Percentiles rank a stretch among this genome's conserved stretches.
Evolutionary conservation across 495 filamentous ascomycete species (phyloP).

Genomic region (Daldinia decipiens): DNA sequence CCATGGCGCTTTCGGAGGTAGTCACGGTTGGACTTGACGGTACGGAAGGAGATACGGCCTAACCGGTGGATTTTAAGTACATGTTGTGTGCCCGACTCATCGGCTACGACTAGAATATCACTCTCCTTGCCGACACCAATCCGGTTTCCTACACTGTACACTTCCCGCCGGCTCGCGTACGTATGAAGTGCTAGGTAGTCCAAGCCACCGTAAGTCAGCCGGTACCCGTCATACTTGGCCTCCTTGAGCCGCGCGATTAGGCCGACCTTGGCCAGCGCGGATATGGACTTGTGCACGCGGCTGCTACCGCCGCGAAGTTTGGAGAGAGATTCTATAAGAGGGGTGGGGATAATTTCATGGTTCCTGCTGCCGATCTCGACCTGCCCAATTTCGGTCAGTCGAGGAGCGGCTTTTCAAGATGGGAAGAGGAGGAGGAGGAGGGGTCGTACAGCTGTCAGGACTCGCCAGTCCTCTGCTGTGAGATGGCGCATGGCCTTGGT

Average conservation of each 20-base stretch:
- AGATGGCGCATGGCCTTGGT: constrained; percentile 92
- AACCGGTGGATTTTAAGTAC: constrained; percentile 95
- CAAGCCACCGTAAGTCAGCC: constrained; percentile 94
- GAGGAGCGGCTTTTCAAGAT: background rate
- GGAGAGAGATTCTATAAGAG: constrained; percentile 84
- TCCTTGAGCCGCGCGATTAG: constrained; percentile 94
- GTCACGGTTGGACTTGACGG: constrained; percentile 93
- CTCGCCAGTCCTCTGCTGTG: constrained; percentile 90
- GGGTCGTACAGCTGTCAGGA: constrained; percentile 83
- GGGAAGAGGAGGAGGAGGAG: constrained; percentile 44
- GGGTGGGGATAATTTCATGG: constrained; percentile 94
- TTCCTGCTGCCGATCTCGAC: constrained; percentile 94
- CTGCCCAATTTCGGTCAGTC: constrained; percentile 55
- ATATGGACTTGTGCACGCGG: constrained; percentile 88
- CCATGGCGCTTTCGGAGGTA: constrained; percentile 86
- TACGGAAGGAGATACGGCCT: constrained; percentile 95
- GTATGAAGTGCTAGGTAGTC: constrained; percentile 96
- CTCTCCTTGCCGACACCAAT: constrained; percentile 97
- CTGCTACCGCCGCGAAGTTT: constrained; percentile 78
- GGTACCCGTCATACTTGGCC: constrained; percentile 97
- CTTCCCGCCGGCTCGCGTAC: constrained; percentile 76
- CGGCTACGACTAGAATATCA: constrained; percentile 92
- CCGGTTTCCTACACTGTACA: constrained; percentile 94
- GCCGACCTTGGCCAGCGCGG: constrained; percentile 88
- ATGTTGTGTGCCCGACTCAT: constrained; percentile 68